phyloP scores from a whole-genome alignment of 2,329 filamentous ascomycete genomes.

The Fusarium euwallaceae region DNA sequence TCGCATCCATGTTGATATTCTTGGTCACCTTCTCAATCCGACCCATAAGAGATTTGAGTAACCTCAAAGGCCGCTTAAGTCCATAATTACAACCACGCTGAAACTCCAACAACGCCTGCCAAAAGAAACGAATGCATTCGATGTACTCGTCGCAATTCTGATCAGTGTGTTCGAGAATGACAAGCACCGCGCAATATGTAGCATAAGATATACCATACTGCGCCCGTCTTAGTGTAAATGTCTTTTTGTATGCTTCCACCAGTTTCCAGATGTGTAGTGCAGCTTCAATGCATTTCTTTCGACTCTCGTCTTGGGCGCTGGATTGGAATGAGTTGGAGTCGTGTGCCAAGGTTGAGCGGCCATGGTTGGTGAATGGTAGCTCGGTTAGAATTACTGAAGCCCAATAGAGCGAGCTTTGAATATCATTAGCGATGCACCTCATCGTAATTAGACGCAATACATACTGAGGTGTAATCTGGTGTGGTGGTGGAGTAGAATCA shows the following conservation, averaged over 20 bases:
- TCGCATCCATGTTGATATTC: slow-evolving; percentile 8
- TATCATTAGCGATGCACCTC: background rate
- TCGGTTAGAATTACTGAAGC: slow-evolving; percentile 3
- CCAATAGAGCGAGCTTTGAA: background rate
- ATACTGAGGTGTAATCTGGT: slow-evolving; percentile 4
- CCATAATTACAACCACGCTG: background rate
- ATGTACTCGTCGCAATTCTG: slow-evolving; percentile 5
- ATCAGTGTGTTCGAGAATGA: background rate
- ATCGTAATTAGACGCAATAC: background rate
- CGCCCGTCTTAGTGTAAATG: slow-evolving; percentile 60
- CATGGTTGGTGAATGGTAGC: slow-evolving; percentile 62
- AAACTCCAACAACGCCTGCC: slow-evolving; percentile 1
- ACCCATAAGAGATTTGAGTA: slow-evolving; percentile 1
- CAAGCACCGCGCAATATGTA: slow-evolving; percentile 54
- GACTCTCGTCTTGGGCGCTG: slow-evolving; percentile 40
- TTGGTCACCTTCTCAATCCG: slow-evolving; percentile 1
- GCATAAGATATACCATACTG: slow-evolving; percentile 69
- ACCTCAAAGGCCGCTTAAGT: background rate
- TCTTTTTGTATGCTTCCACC: slow-evolving; percentile 58
- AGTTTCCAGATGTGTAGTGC: slow-evolving; percentile 60
- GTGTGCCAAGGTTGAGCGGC: slow-evolving; percentile 60
- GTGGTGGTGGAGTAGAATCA: background rate
- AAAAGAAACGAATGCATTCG: slow-evolving; percentile 3
- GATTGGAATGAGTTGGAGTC: slow-evolving; percentile 58
- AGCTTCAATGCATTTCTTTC: slow-evolving; percentile 58